A percentile compares a stretch with the other conserved stretches of the same genome.
Evolutionary conservation across 2,329 filamentous ascomycete species (phyloP).

Genomic region (Fusarium mexicanum): DNA sequence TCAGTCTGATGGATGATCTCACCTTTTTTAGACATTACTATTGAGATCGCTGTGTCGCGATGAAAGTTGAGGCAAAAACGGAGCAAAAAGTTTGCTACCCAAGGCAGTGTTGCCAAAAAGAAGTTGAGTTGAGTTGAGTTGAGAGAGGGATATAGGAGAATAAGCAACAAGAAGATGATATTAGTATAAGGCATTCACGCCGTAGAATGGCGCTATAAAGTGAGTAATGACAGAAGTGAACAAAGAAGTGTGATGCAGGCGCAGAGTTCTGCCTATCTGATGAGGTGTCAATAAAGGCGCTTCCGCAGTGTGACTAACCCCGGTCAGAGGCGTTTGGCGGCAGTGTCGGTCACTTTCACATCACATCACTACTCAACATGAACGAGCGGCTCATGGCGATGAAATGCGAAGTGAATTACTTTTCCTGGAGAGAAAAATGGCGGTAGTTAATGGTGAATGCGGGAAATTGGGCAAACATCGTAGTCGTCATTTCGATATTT

Average conservation of each 20-base stretch:
- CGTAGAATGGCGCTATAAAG: background rate
- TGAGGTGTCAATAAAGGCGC: background rate
- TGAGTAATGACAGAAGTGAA: background rate
- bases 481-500: background rate
- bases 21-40: background rate
- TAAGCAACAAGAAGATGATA: background rate
- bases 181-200: background rate
- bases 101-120: background rate
- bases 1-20: accelerated
- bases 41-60: background rate
- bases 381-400: background rate
- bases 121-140: background rate
- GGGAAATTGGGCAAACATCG: background rate
- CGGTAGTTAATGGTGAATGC: background rate
- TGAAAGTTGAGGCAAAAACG: background rate
- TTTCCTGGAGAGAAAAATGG: background rate
- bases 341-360: background rate
- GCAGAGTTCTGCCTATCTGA: background rate
- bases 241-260: background rate
- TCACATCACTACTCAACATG: background rate
- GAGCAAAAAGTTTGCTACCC: background rate
- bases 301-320: background rate
- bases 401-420: background rate
- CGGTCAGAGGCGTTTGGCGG: background rate
- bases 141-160: background rate